Conservation (phyloP, 306 rosid genomes). For the Purshia tridentata region DNA sequence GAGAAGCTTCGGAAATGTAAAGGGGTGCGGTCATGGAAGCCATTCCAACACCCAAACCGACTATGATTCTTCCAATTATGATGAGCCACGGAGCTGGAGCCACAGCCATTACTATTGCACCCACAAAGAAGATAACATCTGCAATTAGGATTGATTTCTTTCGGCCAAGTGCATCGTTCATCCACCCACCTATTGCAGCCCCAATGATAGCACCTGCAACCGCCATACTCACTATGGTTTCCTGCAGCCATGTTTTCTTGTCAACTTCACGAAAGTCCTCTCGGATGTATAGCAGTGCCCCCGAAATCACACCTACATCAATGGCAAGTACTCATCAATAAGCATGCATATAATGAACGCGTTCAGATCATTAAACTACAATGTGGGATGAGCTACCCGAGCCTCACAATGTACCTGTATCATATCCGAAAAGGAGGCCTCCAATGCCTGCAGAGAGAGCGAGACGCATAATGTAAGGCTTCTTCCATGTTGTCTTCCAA, state of each 20-base stretch:
- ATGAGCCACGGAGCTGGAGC: conserved; percentile 70
- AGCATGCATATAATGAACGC: too few species aligned
- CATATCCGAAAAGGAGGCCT: conserved; percentile 83
- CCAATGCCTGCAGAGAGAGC: conserved; percentile 83
- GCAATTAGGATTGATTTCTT: conserved; percentile 58
- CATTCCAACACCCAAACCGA: conserved; percentile 91
- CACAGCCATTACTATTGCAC: conserved; percentile 61
- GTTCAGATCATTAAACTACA: too few species aligned
- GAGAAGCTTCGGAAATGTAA: conserved; percentile 80
- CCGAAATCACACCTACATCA: conserved; percentile 74
- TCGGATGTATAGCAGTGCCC: conserved; percentile 73
- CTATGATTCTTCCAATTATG: conserved; percentile 62
- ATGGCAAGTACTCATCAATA: too few species aligned
- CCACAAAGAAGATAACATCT: conserved; percentile 53
- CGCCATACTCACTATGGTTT: conserved; percentile 82
- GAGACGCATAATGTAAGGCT: conserved; percentile 76
- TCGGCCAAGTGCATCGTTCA: conserved; percentile 71
- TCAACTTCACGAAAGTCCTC: conserved; percentile 64
- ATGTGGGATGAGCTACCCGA: too few species aligned
- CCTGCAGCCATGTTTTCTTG: conserved; percentile 85
- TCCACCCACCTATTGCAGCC: conserved; percentile 84
- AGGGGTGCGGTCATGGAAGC: conserved; percentile 90
- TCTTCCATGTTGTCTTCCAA: conserved; percentile 50
- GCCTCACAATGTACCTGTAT: conserved; percentile 45
- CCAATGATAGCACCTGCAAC: conserved; percentile 88